A percentile compares a stretch with the other conserved stretches of the same genome.
Evolutionary conservation across 768 basidiomycete species (phyloP).

Genomic region (Leccinum uliginosum): DNA sequence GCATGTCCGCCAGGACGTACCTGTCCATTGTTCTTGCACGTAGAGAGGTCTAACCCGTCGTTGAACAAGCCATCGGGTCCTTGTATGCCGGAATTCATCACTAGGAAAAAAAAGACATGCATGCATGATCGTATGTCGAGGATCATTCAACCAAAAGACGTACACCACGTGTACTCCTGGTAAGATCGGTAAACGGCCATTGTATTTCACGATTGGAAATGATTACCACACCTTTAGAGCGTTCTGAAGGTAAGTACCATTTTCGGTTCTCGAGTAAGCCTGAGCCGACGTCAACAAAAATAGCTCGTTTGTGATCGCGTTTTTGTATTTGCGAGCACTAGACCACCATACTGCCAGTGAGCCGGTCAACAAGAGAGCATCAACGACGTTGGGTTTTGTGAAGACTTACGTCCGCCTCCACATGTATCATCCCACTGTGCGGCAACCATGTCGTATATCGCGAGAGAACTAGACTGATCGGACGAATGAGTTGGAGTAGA

Average conservation of each 20-base stretch:
- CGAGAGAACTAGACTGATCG: slow-evolving; percentile 42
- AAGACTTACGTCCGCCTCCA: slow-evolving; percentile 44
- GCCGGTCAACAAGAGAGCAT: background rate
- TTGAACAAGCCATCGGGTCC: slow-evolving; percentile 29
- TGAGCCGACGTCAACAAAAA: slow-evolving; percentile 48
- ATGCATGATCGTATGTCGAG: background rate
- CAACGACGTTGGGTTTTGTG: background rate
- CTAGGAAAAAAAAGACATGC: slow-evolving; percentile 8
- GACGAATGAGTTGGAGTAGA: slow-evolving; percentile 25
- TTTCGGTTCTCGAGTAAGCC: slow-evolving; percentile 37
- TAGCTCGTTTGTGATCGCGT: slow-evolving; percentile 57
- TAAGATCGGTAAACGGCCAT: background rate
- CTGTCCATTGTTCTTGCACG: slow-evolving; percentile 28
- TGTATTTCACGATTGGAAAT: background rate
- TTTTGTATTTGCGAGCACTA: slow-evolving; percentile 51
- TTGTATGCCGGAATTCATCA: slow-evolving; percentile 27
- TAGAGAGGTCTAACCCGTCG: slow-evolving; percentile 21
- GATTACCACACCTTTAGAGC: slow-evolving; percentile 37
- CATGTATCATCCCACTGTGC: slow-evolving; percentile 48
- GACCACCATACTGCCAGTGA: slow-evolving; percentile 50
- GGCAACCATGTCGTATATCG: slow-evolving; percentile 49
- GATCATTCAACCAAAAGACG: slow-evolving; percentile 1
- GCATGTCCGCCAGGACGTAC: slow-evolving; percentile 2
- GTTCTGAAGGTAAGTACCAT: slow-evolving; percentile 41
- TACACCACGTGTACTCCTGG: slow-evolving; percentile 30